Percentiles rank a stretch among this genome's conserved stretches.
phyloP scores from a whole-genome alignment of 2,329 filamentous ascomycete species.

The Cladophialophora immunda region DNA sequence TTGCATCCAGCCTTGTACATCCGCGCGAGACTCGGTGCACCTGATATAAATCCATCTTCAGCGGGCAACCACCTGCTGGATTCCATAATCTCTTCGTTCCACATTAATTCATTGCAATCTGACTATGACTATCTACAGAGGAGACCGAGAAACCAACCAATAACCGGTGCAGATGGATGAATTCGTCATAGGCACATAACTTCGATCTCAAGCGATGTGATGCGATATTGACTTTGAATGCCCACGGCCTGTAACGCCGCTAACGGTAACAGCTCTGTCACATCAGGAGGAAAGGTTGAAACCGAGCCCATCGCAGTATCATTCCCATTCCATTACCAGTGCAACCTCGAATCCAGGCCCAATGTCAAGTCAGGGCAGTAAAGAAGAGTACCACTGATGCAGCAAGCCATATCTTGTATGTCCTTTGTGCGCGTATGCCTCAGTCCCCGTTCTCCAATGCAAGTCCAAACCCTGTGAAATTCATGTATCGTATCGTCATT shows the following conservation, averaged over 20 bases:
- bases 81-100: background rate
- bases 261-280: background rate
- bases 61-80: background rate
- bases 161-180: background rate
- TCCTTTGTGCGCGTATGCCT: conserved; percentile 2
- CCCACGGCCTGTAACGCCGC: background rate
- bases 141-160: background rate
- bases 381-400: background rate
- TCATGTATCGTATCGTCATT: conserved; percentile 1
- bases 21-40: background rate
- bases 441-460: background rate
- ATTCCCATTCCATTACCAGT: background rate
- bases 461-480: background rate
- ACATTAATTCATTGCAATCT: background rate
- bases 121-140: background rate
- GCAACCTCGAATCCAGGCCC: background rate
- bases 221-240: background rate
- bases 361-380: background rate
- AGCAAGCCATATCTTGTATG: background rate
- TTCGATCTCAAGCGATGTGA: background rate
- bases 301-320: background rate
- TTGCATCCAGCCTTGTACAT: background rate
- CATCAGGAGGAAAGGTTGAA: background rate
- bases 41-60: background rate
- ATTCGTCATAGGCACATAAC: background rate